phyloP scores from a whole-genome alignment of 2,329 filamentous ascomycete species.

The Nemania abortiva region DNA sequence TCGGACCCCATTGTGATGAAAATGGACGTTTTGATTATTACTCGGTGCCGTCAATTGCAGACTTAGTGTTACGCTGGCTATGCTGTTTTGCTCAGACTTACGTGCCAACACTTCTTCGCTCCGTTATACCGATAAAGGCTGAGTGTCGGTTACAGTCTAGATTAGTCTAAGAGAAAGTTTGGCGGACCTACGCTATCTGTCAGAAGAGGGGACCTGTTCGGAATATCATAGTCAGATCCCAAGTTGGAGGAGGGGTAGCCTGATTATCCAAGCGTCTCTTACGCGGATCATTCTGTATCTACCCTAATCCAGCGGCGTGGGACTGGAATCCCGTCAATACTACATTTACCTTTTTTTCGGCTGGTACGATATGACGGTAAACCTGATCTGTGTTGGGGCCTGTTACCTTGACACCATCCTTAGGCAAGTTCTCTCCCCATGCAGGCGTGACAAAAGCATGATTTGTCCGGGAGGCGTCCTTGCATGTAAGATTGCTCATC shows the following conservation, averaged over 20 bases:
- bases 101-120: slow-evolving; percentile 6
- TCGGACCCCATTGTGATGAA: slow-evolving; percentile 9
- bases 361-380: slow-evolving; percentile 57
- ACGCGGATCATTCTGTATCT: slow-evolving; percentile 5
- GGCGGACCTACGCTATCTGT: slow-evolving; percentile 7
- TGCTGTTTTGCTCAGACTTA: slow-evolving; percentile 14
- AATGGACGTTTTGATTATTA: slow-evolving; percentile 9
- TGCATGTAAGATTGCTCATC: slow-evolving; percentile 29
- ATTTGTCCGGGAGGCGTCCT: not conserved
- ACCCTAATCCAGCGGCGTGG: slow-evolving; percentile 28
- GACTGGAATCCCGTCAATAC: slow-evolving; percentile 16
- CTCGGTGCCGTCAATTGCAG: slow-evolving; percentile 20
- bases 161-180: not conserved
- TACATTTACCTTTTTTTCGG: slow-evolving; percentile 14
- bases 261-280: slow-evolving; percentile 10
- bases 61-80: slow-evolving; percentile 10
- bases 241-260: not conserved
- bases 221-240: slow-evolving; percentile 10
- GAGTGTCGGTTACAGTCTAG: slow-evolving; percentile 8
- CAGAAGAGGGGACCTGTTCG: not conserved
- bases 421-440: slow-evolving; percentile 59
- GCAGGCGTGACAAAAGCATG: not conserved
- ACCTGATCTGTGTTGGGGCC: slow-evolving; percentile 73
- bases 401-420: slow-evolving; percentile 80
- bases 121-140: slow-evolving; percentile 8